A percentile compares a stretch with the other conserved stretches of the same genome.
These are phyloP conservation scores for Cruciata laevipes DNA, from an alignment of 257 asterid species.

Conservation along the genomic window DNA sequence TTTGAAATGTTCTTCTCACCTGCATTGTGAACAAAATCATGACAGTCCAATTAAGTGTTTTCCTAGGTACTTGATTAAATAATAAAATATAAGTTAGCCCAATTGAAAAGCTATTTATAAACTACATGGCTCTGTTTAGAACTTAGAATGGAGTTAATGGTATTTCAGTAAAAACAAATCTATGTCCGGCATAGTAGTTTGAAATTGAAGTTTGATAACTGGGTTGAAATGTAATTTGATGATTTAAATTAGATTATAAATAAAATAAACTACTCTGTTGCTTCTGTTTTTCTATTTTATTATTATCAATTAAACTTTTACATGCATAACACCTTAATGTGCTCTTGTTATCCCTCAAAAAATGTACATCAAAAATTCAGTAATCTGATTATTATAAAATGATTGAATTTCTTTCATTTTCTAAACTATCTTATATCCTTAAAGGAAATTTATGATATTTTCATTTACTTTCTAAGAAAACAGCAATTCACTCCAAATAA, in stretches of 20 bases:
- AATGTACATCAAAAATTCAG: no score
- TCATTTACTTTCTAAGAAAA: no score
- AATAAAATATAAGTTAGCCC: neutral
- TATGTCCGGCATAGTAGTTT: neutral
- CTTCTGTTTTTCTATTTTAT: no score
- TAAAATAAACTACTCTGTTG: no score
- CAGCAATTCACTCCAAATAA: no score
- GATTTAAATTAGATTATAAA: no score
- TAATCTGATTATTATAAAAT: no score
- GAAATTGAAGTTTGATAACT: neutral
- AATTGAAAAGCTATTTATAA: neutral
- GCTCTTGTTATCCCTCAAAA: neutral
- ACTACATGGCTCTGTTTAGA: neutral
- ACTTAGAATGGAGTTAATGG: neutral
- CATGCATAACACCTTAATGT: no score
- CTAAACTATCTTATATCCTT: no score
- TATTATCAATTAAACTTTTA: no score
- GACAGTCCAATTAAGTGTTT: constrained; percentile 4
- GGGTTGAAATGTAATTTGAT: no score
- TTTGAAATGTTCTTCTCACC: constrained; percentile 67
- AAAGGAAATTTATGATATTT: no score
- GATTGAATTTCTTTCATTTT: neutral
- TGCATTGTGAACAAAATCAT: constrained; percentile 27
- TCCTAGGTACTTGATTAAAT: neutral
- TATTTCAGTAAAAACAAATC: neutral